These are phyloP conservation scores for Aleurites moluccanus DNA, from an alignment of 441 rosid genomes.

Conservation along the genomic window DNA sequence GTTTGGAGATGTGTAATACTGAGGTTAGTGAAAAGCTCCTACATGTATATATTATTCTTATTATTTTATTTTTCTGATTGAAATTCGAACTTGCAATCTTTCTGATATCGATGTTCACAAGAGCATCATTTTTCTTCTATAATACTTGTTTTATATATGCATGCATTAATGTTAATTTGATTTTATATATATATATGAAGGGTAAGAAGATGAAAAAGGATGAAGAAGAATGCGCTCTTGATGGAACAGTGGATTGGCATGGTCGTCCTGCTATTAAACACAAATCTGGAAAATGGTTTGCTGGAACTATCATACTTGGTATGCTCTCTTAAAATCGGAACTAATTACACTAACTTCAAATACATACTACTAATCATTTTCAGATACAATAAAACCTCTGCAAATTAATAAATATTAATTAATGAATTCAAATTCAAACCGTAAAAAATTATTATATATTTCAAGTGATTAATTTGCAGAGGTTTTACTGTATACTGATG, in stretches of 20 bases:
- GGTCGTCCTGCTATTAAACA: slow-evolving; percentile 67
- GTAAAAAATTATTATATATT: no score
- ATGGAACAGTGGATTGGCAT: slow-evolving; percentile 70
- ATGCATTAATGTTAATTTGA: background rate
- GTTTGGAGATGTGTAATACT: slow-evolving; percentile 46
- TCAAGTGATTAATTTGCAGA: no score
- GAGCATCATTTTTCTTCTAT: no score
- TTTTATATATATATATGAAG: slow-evolving; percentile 17
- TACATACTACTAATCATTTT: no score
- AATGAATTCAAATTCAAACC: no score
- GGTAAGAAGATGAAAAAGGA: slow-evolving; percentile 39
- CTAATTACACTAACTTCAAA: background rate
- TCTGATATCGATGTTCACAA: no score
- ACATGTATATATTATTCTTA: background rate
- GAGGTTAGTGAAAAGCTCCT: slow-evolving; percentile 43
- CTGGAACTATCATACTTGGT: slow-evolving; percentile 77
- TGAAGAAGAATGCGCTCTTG: slow-evolving; percentile 51
- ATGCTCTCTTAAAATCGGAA: slow-evolving; percentile 25
- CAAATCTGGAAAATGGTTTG: slow-evolving; percentile 74
- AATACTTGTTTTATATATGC: no score
- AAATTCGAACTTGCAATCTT: no score
- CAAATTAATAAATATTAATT: no score
- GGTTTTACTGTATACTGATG: no score
- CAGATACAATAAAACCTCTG: no score
- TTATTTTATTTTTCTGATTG: no score